A percentile compares a stretch with the other conserved stretches of the same genome.
Evolutionary conservation across 2,329 filamentous ascomycete genomes (phyloP).

Genomic region (Ascochyta pisi): DNA sequence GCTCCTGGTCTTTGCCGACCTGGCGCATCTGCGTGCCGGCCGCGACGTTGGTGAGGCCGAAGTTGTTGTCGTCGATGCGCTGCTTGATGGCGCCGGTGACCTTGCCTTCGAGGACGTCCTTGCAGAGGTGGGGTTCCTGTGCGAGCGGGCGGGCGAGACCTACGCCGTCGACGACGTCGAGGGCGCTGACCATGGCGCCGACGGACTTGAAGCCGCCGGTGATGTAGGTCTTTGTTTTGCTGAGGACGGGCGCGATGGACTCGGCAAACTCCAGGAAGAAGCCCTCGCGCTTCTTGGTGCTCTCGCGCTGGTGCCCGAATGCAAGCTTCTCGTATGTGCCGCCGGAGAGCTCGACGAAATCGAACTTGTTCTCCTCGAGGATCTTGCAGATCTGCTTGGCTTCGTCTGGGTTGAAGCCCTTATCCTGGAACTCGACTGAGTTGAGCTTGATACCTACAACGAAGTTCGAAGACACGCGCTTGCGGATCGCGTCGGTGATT

Average conservation of each 20-base stretch:
- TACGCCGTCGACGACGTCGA: conserved; percentile 65
- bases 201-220: conserved; percentile 65
- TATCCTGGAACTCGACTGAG: conserved; percentile 62
- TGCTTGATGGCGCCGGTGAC: conserved; percentile 56
- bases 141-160: conserved; percentile 63
- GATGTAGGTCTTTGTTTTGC: conserved; percentile 65
- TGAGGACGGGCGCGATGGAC: conserved; percentile 59
- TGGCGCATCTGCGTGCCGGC: conserved; percentile 61
- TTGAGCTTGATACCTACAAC: conserved; percentile 66
- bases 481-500: conserved; percentile 49
- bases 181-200: conserved; percentile 64
- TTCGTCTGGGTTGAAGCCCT: conserved; percentile 60
- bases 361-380: conserved; percentile 59
- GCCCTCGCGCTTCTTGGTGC: conserved; percentile 62
- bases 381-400: conserved; percentile 56
- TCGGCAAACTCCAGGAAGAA: conserved; percentile 68
- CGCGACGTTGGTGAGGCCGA: conserved; percentile 56
- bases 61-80: conserved; percentile 60
- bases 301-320: conserved; percentile 61
- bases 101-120: conserved; percentile 54
- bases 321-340: conserved; percentile 65
- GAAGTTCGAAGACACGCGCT: conserved; percentile 49
- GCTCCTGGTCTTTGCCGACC: conserved; percentile 60
- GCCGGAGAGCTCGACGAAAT: conserved; percentile 66
- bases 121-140: conserved; percentile 58